Evolutionary conservation across 2,329 filamentous ascomycete species (phyloP).

Genomic region (Tolypocladium endophyticum): DNA sequence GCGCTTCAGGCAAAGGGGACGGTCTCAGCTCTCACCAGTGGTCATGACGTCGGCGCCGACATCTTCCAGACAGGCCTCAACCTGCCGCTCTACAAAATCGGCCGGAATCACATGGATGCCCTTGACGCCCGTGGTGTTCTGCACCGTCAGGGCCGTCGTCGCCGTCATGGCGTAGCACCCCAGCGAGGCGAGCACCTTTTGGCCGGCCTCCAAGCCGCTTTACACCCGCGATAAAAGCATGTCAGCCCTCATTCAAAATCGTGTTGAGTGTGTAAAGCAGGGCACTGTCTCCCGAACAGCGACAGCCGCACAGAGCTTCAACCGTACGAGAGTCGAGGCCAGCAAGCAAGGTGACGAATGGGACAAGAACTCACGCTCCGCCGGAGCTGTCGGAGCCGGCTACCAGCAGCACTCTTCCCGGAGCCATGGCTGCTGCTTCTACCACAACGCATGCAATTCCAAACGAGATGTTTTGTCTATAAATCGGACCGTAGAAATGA

Average conservation of each 20-base stretch:
- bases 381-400: slow-evolving; percentile 87
- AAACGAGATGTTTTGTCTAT: background rate
- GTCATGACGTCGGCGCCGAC: slow-evolving; percentile 86
- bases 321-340: too few relatives aligned
- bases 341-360: too few relatives aligned
- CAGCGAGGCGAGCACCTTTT: slow-evolving; percentile 88
- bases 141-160: slow-evolving; percentile 89
- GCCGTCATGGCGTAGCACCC: slow-evolving; percentile 94
- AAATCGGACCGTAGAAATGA: too few relatives aligned
- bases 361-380: slow-evolving; percentile 53
- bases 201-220: slow-evolving; percentile 89
- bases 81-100: slow-evolving; percentile 72
- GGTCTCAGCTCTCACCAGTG: slow-evolving; percentile 51
- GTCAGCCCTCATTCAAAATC: background rate
- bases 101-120: slow-evolving; percentile 73
- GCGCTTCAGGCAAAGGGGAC: background rate
- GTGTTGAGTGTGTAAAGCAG: background rate
- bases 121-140: slow-evolving; percentile 79
- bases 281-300: background rate
- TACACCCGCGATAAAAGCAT: background rate
- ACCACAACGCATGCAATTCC: background rate
- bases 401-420: slow-evolving; percentile 60
- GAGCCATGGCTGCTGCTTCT: slow-evolving; percentile 18
- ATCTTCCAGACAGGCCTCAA: slow-evolving; percentile 75
- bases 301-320: background rate